These are phyloP conservation scores for Cutaneotrichosporon sp. DNA, from an alignment of 1,284 basidiomycete genomes.

Conservation along the genomic window DNA sequence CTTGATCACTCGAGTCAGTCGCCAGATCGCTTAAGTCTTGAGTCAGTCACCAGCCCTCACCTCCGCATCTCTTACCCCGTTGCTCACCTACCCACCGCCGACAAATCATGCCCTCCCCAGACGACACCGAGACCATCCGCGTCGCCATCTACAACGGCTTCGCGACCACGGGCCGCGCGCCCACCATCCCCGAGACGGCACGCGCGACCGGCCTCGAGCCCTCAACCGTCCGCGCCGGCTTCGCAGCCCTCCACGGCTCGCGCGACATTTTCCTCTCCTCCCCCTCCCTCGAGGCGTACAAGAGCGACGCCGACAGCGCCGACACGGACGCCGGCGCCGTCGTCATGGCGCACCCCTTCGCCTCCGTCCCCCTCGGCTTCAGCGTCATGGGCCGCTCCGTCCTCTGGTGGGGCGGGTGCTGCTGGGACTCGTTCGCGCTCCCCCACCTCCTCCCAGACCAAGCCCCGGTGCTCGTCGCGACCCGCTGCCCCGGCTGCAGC, in stretches of 20 bases:
- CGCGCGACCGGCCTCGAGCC: not conserved
- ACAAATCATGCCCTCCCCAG: not conserved
- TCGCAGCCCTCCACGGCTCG: not conserved
- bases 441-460: not conserved
- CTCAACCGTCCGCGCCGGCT: not conserved
- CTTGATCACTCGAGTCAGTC: not conserved
- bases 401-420: not conserved
- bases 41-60: too few relatives aligned
- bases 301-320: not conserved
- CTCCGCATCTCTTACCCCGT: not conserved
- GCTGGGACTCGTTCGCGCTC: not conserved
- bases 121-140: conserved; percentile 6
- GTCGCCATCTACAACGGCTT: conserved; percentile 12
- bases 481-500: conserved; percentile 12
- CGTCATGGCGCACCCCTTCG: conserved; percentile 19
- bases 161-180: not conserved
- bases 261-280: conserved; percentile 8
- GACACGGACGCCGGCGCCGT: not conserved
- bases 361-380: conserved; percentile 14
- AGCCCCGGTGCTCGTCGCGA: not conserved
- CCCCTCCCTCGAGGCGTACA: not conserved
- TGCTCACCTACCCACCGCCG: too few relatives aligned
- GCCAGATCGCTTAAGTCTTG: not conserved
- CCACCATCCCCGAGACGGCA: not conserved
- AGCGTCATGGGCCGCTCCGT: conserved; percentile 13